Evolutionary conservation across 306 rosid genomes (phyloP), one percentile per base, ranked within the genome.

Genomic region (Sphenostylis stenocarpa): DNA sequence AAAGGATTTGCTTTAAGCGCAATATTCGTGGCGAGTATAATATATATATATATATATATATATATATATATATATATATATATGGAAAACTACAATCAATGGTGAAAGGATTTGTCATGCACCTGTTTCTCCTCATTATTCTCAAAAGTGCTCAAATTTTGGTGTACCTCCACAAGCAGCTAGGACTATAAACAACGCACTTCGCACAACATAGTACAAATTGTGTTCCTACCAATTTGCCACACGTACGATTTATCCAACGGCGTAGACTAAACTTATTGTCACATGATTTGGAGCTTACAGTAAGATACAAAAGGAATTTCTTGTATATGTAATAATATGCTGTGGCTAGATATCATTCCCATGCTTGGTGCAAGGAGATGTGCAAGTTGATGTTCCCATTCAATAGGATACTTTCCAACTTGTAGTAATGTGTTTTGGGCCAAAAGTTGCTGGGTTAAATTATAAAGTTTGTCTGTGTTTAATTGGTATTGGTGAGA

Each of bases 311-410:
- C 7, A 21, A 3, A 1, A 23, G 5, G 31, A 60, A 44, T 58
- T 14, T 43, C 29, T 16, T 5, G 21, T 19, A 44, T 45, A n/a
- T n/a, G n/a, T n/a, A 12, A 44, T 28, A 73, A 26, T 9, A 47
- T 29, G 28, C 43, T 60, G n/a, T 33, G 14, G 15, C 44, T 31
- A 14, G 26, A 15, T 1, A 33, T n/a, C 68, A 62, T 62, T 38
- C 24, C 48, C 57, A 60, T 51, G 33, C 34, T 60, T 52, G 34
- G 45, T 52, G 75, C 77, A 72, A 77, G 66, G 64, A 65, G 70
- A 55, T 45, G 53, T 62, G 74, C 77, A 72, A 77, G 66, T 71
- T 72, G 63, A 44, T 53, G 38, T 77, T 33, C 20, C 29, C 9
- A 77, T 60, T 31, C 4, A 24, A 36, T 24, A 4, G 19, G 65